Evolutionary conservation across 2,329 filamentous ascomycete species (phyloP).

Genomic region (Byssothecium circinans): DNA sequence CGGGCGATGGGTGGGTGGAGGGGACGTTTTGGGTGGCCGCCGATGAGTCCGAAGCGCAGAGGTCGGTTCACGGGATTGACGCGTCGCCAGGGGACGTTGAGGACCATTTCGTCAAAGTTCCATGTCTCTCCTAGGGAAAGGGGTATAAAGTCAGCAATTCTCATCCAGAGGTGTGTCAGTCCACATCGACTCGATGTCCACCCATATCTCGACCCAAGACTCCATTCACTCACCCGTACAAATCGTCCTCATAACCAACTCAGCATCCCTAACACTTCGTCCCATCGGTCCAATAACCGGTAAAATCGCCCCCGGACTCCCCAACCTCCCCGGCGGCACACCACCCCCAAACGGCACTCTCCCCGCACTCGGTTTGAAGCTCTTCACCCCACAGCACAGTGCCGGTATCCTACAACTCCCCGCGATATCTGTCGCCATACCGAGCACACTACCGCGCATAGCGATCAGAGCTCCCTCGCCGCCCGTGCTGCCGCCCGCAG

Average conservation of each 20-base stretch:
- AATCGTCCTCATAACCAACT: constrained; percentile 48
- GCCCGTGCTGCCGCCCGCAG: constrained; percentile 66
- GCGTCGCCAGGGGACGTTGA: constrained; percentile 52
- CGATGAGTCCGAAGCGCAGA: constrained; percentile 54
- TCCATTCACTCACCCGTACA: constrained; percentile 24
- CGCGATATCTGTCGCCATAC: constrained; percentile 65
- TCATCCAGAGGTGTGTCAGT: too few species aligned
- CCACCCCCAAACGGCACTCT: constrained; percentile 50
- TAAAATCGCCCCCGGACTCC: constrained; percentile 33
- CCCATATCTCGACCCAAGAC: too few species aligned
- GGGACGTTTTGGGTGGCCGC: constrained; percentile 52
- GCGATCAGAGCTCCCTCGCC: constrained; percentile 65
- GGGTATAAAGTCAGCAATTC: too few species aligned
- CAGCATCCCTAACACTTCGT: constrained; percentile 45
- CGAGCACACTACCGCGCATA: constrained; percentile 61
- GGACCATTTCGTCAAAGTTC: constrained; percentile 47
- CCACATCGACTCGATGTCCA: too few species aligned
- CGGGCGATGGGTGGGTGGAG: constrained; percentile 56
- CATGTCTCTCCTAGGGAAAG: constrained; percentile 42
- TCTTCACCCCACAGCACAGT: constrained; percentile 63
- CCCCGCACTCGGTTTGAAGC: constrained; percentile 56
- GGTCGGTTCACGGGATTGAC: constrained; percentile 19
- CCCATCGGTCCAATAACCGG: constrained; percentile 50
- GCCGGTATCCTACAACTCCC: constrained; percentile 77
- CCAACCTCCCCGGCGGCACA: constrained; percentile 33